A percentile compares a stretch with the other conserved stretches of the same genome.
These are phyloP conservation scores for Raffaelea deltoideospora DNA, from an alignment of 2,329 filamentous ascomycete species.

Conservation along the genomic window DNA sequence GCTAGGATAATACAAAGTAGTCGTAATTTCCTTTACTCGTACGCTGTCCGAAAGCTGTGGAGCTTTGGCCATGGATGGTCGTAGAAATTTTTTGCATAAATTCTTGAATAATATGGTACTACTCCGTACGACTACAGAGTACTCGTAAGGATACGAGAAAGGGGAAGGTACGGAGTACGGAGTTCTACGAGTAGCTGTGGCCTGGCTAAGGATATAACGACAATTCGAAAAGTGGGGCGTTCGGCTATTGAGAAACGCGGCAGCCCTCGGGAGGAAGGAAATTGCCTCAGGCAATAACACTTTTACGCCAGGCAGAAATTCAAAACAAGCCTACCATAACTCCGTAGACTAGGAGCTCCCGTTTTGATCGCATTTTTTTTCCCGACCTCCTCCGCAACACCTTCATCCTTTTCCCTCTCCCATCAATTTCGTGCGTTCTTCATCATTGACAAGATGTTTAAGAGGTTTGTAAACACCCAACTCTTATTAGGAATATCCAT, in stretches of 20 bases:
- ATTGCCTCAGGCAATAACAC: conserved; percentile 6
- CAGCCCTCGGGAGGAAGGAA: conserved; percentile 11
- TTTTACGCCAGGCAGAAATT: conserved; percentile 6
- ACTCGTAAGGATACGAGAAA: too few relatives aligned
- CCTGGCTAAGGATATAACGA: background rate
- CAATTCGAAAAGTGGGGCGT: conserved; percentile 1
- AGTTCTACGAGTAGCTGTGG: background rate
- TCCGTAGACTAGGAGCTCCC: conserved; percentile 9
- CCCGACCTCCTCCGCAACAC: conserved; percentile 11
- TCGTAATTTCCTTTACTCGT: too few relatives aligned
- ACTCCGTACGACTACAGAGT: too few relatives aligned
- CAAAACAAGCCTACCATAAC: conserved; percentile 6
- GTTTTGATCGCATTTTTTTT: conserved; percentile 12
- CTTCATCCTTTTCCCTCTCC: conserved; percentile 3
- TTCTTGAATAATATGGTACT: too few relatives aligned
- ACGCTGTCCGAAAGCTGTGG: too few relatives aligned
- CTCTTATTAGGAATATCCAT: conserved; percentile 10
- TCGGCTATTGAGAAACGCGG: conserved; percentile 8
- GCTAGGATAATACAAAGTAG: too few relatives aligned
- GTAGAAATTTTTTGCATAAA: too few relatives aligned
- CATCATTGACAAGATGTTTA: conserved; percentile 53
- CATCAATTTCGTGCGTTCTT: conserved; percentile 7
- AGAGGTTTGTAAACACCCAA: conserved; percentile 47
- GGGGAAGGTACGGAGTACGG: background rate
- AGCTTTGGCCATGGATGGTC: too few relatives aligned